These are phyloP conservation scores for Aspergillus sclerotiicarbonarius DNA, from an alignment of 495 filamentous ascomycete species.

Conservation along the genomic window DNA sequence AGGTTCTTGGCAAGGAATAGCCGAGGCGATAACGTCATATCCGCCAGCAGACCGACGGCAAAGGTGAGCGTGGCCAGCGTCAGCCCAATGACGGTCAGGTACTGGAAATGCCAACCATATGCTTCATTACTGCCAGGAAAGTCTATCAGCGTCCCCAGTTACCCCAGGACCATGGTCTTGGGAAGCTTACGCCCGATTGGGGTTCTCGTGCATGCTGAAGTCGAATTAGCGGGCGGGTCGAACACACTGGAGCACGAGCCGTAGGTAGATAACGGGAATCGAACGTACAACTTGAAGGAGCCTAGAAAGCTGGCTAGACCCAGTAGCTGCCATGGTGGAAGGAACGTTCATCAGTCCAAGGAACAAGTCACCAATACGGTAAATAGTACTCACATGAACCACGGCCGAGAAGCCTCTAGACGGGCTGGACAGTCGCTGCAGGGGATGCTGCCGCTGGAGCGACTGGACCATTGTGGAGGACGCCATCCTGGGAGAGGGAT, in stretches of 20 bases:
- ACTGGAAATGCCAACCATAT: constrained; percentile 75
- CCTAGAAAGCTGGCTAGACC: constrained; percentile 68
- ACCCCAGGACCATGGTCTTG: constrained; percentile 24
- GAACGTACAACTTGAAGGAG: constrained; percentile 62
- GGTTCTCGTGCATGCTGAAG: constrained; percentile 44
- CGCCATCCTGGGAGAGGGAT: constrained; percentile 8
- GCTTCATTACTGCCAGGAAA: constrained; percentile 53
- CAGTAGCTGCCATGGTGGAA: constrained; percentile 34
- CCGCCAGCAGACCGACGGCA: constrained; percentile 66
- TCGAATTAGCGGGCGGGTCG: not conserved
- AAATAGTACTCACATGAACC: constrained; percentile 56
- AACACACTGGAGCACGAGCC: constrained; percentile 9
- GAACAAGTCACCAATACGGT: not conserved
- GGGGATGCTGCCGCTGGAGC: constrained; percentile 55
- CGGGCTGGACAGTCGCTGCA: constrained; percentile 71
- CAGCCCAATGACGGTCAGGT: constrained; percentile 3
- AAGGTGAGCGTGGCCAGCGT: constrained; percentile 68
- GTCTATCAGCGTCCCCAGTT: constrained; percentile 11
- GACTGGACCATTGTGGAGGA: constrained; percentile 15
- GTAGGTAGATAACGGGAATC: not conserved
- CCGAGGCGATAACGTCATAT: constrained; percentile 61
- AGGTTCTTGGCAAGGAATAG: constrained; percentile 75
- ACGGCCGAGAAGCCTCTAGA: constrained; percentile 65
- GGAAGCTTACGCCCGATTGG: constrained; percentile 42
- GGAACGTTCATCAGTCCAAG: constrained; percentile 18